Evolutionary conservation across 169 alveolate species (phyloP), one percentile per base, ranked within the genome.

Genomic region (Neospora caninum): DNA sequence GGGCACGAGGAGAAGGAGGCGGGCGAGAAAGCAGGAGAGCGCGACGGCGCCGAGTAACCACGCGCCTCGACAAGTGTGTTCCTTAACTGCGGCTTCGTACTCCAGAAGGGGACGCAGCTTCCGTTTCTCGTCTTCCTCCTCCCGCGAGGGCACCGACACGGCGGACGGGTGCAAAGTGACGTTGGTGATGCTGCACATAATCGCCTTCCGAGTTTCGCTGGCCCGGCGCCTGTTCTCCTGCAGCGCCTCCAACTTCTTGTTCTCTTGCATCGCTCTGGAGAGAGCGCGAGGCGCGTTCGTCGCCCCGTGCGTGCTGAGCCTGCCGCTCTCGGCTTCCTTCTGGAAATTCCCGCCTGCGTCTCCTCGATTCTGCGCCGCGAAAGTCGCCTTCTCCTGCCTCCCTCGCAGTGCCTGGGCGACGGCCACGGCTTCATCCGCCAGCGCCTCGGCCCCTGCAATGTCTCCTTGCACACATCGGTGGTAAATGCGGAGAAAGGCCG

Each of bases 401-500:
- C 86, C 9, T 29, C 9, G 27, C 49, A 0, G n/a, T 4, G 49
- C 9, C 22, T 20, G 10, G 7, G 39, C 41, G 43, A 78, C n/a
- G 13, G 39, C 86, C 22, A n/a, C 86, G 45, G 49, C 39, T 10
- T n/a, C n/a, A 25, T n/a, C 39, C 43, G 86, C 86, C 13, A 38
- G 27, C 27, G 39, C 42, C n/a, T 78, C 45, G 27, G 86, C 86
- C 27, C 86, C 86, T 4, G 43, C 7, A 16, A 78, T 20, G 86
- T 78, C 86, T 43, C 86, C 86, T 10, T 4, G 86, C 39, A 38
- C 18, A 25, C 86, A 78, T 10, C 39, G 39, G 45, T 10, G 49
- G 42, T 78, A 78, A 16, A 78, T 78, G 22, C 86, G 39, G 49
- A 78, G 86, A n/a, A 78, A 78, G 1, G 86, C 20, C 86, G 86